Evolutionary conservation across 257 asterid species (phyloP).

Genomic region (Ilex asprella): DNA sequence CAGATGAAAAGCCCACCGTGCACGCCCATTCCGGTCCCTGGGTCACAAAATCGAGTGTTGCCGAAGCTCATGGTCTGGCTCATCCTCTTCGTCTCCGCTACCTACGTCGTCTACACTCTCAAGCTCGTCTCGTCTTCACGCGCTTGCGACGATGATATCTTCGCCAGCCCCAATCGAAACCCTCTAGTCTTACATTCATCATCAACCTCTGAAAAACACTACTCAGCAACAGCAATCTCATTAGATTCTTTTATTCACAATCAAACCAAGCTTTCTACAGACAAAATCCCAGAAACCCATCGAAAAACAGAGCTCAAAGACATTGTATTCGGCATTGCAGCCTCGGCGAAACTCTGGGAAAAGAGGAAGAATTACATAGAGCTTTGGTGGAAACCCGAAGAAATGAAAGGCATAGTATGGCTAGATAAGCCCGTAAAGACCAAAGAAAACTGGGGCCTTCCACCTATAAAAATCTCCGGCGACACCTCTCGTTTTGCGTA

Average conservation of each 20-base stretch:
- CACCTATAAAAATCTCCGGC: conserved; percentile 51
- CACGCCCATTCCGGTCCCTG: conserved; percentile 18
- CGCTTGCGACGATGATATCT: conserved; percentile 33
- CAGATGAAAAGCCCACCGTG: conserved; percentile 38
- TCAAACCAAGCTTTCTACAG: background rate
- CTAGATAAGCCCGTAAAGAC: conserved; percentile 43
- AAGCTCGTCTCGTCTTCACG: conserved; percentile 38
- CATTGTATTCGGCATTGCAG: conserved; percentile 80
- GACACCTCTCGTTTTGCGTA: conserved; percentile 56
- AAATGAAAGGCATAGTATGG: conserved; percentile 77
- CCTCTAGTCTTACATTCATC: background rate
- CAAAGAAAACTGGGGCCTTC: conserved; percentile 30
- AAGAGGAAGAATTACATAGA: conserved; percentile 71
- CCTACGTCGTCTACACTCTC: conserved; percentile 48
- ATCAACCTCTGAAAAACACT: background rate
- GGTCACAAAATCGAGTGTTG: conserved; percentile 29
- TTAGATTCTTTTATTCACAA: background rate
- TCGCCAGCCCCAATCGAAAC: background rate
- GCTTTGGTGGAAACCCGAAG: conserved; percentile 62
- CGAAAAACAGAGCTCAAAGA: conserved; percentile 47
- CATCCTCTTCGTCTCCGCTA: conserved; percentile 40
- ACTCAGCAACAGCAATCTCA: background rate
- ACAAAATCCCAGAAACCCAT: background rate
- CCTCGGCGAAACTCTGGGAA: conserved; percentile 66
- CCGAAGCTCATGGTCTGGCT: conserved; percentile 64